Conservation (phyloP, 306 rosid species). For the Argentina anserina region DNA sequence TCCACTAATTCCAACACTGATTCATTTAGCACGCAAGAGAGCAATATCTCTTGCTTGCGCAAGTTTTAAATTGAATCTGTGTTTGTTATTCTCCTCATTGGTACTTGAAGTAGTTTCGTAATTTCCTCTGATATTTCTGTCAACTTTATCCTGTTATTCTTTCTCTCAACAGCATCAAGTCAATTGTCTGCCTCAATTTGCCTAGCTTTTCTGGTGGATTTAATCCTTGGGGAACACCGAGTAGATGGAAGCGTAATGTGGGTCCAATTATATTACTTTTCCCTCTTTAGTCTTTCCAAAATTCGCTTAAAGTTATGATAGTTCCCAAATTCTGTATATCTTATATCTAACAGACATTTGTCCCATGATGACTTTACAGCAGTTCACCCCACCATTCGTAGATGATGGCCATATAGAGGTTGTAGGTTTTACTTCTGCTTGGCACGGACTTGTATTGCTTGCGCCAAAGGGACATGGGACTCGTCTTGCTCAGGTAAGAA, state of each 20-base stretch:
- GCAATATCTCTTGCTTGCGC: not conserved
- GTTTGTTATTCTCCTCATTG: not conserved
- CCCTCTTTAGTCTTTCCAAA: not conserved
- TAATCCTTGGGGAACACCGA: constrained; percentile 93
- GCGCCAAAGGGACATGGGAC: constrained; percentile 98
- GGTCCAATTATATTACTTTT: constrained; percentile 20
- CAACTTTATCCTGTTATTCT: not conserved
- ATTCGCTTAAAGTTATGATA: constrained; percentile 5
- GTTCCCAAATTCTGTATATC: not conserved
- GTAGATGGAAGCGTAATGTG: constrained; percentile 47
- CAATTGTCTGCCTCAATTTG: constrained; percentile 87
- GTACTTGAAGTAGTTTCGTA: not conserved
- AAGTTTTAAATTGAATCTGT: not conserved
- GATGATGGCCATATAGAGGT: constrained; percentile 90
- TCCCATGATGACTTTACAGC: constrained; percentile 40
- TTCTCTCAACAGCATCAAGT: constrained; percentile 74
- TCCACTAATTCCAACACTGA: not conserved
- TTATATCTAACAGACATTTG: constrained; percentile 1
- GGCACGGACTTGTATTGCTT: constrained; percentile 92
- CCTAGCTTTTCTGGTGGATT: constrained; percentile 99
- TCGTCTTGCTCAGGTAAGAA: constrained; percentile 91
- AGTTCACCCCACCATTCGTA: constrained; percentile 73
- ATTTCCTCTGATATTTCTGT: not conserved
- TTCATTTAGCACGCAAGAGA: not conserved
- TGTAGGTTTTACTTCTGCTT: constrained; percentile 92